phyloP scores from a whole-genome alignment of 148 eudicot species.

The Suaeda aralocaspica region DNA sequence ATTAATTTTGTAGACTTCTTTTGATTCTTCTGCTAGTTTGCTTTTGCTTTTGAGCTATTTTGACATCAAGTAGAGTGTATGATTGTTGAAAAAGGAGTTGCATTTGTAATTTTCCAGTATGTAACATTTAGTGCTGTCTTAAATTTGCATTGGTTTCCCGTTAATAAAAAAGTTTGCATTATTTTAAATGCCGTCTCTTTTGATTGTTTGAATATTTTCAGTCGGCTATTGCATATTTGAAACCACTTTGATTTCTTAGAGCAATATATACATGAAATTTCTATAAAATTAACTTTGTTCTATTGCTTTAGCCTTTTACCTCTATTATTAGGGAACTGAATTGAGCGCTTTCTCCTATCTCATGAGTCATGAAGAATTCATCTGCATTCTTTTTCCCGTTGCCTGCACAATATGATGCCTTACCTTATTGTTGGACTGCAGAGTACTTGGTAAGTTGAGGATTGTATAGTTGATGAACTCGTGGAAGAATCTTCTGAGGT shows the following conservation, averaged over 20 bases:
- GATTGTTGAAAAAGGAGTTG: not conserved
- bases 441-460: constrained; percentile 32
- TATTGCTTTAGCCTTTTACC: not conserved
- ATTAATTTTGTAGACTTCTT: not conserved
- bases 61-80: not conserved
- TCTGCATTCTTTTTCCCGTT: not conserved
- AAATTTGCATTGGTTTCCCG: too few species aligned
- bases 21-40: not conserved
- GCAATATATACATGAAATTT: too few species aligned
- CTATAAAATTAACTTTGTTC: too few species aligned
- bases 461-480: constrained; percentile 35
- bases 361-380: constrained; percentile 4
- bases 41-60: not conserved
- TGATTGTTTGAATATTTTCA: too few species aligned
- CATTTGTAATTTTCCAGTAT: too few species aligned
- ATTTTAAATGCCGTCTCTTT: too few species aligned
- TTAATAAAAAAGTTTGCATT: too few species aligned
- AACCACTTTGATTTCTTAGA: too few species aligned
- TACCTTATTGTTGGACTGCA: constrained; percentile 29
- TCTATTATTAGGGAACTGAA: too few species aligned
- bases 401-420: constrained; percentile 7
- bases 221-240: too few species aligned
- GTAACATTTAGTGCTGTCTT: too few species aligned
- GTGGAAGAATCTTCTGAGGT: constrained; percentile 29
- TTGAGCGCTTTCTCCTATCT: not conserved